phyloP scores from a whole-genome alignment of 768 basidiomycete species.

The Auricularia cornea region DNA sequence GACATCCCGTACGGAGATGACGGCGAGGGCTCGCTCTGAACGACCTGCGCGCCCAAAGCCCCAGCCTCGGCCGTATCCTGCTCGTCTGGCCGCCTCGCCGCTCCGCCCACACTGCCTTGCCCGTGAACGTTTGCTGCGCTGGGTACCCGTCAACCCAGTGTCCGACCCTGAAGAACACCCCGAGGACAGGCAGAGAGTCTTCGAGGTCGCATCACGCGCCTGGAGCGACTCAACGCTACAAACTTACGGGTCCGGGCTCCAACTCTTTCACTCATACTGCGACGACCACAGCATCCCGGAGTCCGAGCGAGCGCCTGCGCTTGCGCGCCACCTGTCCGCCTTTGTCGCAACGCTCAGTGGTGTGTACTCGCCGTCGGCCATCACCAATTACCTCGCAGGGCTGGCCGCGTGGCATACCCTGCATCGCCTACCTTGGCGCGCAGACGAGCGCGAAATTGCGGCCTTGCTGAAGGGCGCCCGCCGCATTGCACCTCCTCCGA shows the following conservation, averaged over 20 bases:
- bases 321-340: constrained; percentile 14
- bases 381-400: constrained; percentile 31
- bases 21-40: too few relatives aligned
- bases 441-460: constrained; percentile 20
- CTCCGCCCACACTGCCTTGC: constrained; percentile 24
- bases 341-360: constrained; percentile 18
- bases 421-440: constrained; percentile 27
- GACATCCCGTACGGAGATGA: too few relatives aligned
- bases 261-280: constrained; percentile 34
- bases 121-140: constrained; percentile 16
- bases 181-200: constrained; percentile 18
- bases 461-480: constrained; percentile 24
- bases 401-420: constrained; percentile 41
- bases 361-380: constrained; percentile 21
- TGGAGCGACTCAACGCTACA: constrained; percentile 24
- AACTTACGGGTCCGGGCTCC: constrained; percentile 30
- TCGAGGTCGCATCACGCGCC: constrained; percentile 14
- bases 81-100: too few relatives aligned
- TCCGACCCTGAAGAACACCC: constrained; percentile 9
- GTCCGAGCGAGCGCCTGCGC: constrained; percentile 19
- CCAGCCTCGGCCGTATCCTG: constrained; percentile 9
- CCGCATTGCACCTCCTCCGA: constrained; percentile 20
- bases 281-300: constrained; percentile 26
- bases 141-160: constrained; percentile 14
- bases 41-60: constrained; percentile 6